Conservation (phyloP, 306 rosid species). For the Abrus pulchellus region DNA sequence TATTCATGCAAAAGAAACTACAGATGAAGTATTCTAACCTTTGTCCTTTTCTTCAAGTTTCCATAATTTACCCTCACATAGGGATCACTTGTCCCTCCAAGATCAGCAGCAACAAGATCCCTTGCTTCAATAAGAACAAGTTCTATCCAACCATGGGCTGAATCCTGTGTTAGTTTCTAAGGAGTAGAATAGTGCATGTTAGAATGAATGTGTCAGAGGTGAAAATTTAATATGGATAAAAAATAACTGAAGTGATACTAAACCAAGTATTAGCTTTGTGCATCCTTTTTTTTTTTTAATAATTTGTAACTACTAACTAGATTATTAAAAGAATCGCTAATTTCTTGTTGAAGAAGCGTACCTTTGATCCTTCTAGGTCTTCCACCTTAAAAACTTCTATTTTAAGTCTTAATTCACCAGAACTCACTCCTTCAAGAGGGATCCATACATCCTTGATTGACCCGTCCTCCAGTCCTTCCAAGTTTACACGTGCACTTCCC, state of each 20-base stretch:
- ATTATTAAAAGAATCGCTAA: constrained; percentile 24
- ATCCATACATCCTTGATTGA: constrained; percentile 80
- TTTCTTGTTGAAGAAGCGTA: constrained; percentile 50
- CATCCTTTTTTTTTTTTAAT: background rate
- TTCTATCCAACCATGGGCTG: constrained; percentile 75
- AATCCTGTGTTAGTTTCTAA: constrained; percentile 57
- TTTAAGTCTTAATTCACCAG: constrained; percentile 90
- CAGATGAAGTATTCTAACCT: constrained; percentile 64
- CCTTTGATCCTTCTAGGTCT: constrained; percentile 82
- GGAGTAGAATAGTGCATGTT: background rate
- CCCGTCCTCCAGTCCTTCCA: constrained; percentile 88
- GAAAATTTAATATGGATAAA: constrained; percentile 15
- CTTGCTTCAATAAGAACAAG: constrained; percentile 83
- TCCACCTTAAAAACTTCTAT: constrained; percentile 78
- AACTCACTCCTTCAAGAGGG: constrained; percentile 88
- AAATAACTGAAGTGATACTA: background rate
- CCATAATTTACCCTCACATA: constrained; percentile 93
- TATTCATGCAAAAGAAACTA: constrained; percentile 39
- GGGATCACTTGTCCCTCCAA: constrained; percentile 98
- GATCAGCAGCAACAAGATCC: constrained; percentile 94
- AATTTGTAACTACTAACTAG: background rate
- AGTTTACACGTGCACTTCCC: constrained; percentile 89
- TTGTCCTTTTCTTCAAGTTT: constrained; percentile 78
- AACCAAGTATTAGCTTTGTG: constrained; percentile 1
- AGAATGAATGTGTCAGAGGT: background rate